phyloP scores from a whole-genome alignment of 2,329 filamentous ascomycete genomes.

The Cytospora leucostoma region DNA sequence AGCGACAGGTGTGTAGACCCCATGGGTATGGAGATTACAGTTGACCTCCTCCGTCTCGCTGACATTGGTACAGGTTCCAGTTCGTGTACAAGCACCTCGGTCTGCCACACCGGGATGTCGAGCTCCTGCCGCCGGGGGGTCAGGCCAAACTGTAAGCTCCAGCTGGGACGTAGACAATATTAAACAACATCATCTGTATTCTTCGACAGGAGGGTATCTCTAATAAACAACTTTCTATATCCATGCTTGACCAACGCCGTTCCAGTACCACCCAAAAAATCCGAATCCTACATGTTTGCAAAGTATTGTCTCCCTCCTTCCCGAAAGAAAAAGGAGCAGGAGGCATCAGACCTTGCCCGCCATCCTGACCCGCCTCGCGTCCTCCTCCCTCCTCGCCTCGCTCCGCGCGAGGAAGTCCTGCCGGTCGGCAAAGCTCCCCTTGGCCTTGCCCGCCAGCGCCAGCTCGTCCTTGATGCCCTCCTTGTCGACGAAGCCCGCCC shows the following conservation, averaged over 20 bases:
- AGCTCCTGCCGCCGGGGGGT: constrained; percentile 41
- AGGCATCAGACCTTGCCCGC: constrained; percentile 38
- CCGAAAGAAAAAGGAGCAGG: neutral
- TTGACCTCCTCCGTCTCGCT: neutral
- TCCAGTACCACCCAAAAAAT: neutral
- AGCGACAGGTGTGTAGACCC: constrained; percentile 60
- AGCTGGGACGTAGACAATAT: neutral
- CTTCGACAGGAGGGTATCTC: constrained; percentile 22
- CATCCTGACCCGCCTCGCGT: constrained; percentile 56
- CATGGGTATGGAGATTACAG: neutral
- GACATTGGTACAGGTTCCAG: constrained; percentile 53
- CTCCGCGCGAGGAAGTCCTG: constrained; percentile 68
- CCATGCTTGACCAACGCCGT: constrained; percentile 5
- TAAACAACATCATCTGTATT: constrained; percentile 9
- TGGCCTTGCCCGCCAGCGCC: constrained; percentile 63
- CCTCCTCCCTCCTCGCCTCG: constrained; percentile 62
- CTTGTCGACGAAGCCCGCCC: constrained; percentile 71
- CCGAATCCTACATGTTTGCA: neutral
- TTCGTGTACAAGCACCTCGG: constrained; percentile 69
- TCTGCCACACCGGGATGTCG: constrained; percentile 59
- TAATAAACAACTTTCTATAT: neutral
- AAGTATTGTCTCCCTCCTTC: too few species aligned
- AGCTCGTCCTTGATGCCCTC: constrained; percentile 71
- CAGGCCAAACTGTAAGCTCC: constrained; percentile 40
- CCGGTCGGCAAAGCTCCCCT: constrained; percentile 62